These are phyloP conservation scores for Phylloporus arenicola DNA, from an alignment of 768 basidiomycete genomes.

Conservation along the genomic window DNA sequence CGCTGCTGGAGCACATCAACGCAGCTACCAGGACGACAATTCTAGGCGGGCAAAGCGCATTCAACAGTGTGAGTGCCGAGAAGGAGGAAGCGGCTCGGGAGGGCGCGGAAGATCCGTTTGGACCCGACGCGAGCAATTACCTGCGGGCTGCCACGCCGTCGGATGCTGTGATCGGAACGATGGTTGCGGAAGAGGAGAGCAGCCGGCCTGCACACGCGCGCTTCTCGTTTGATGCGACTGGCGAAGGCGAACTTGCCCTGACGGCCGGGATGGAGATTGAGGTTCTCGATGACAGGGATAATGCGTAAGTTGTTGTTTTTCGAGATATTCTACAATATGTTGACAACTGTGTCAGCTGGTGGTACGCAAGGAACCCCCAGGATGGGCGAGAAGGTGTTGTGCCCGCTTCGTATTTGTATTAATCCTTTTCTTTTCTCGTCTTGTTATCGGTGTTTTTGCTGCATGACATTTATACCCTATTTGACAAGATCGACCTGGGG, in stretches of 20 bases:
- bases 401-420: slow-evolving; percentile 88
- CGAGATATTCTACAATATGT: background rate
- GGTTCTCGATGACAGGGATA: slow-evolving; percentile 74
- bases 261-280: slow-evolving; percentile 67
- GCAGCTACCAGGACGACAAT: slow-evolving; percentile 84
- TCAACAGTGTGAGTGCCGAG: slow-evolving; percentile 37
- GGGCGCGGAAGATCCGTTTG: slow-evolving; percentile 48
- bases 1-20: slow-evolving; percentile 85
- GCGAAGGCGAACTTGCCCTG: slow-evolving; percentile 72
- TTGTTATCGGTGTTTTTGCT: slow-evolving; percentile 29
- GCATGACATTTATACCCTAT: slow-evolving; percentile 33
- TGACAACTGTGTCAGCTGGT: slow-evolving; percentile 60
- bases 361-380: slow-evolving; percentile 80
- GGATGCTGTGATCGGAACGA: slow-evolving; percentile 58
- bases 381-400: slow-evolving; percentile 86
- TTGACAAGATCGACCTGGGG: slow-evolving; percentile 34
- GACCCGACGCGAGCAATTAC: slow-evolving; percentile 72
- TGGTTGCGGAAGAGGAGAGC: slow-evolving; percentile 55
- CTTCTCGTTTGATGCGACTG: slow-evolving; percentile 75
- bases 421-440: slow-evolving; percentile 29
- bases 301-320: slow-evolving; percentile 49
- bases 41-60: slow-evolving; percentile 47
- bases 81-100: slow-evolving; percentile 48
- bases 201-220: slow-evolving; percentile 75
- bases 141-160: slow-evolving; percentile 77